Base-by-base conservation (phyloP, 2,329 filamentous ascomycete genomes). In the Phaeomoniella chlamydospora region DNA sequence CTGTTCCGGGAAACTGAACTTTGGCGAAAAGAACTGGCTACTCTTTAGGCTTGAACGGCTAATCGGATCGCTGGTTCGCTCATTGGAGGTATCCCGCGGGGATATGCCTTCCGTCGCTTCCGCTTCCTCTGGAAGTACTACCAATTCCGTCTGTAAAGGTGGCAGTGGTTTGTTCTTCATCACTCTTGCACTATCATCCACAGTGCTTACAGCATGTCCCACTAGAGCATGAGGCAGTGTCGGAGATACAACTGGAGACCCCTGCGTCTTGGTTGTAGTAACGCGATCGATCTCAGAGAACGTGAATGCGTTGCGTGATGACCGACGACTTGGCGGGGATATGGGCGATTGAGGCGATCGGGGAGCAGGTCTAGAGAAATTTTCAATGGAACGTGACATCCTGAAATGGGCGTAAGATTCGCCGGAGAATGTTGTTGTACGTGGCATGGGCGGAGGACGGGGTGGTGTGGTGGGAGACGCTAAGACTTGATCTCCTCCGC, bases 321-420 rank as follows among this genome's bases (percentile, higher is more conserved):
- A 36, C n/a, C 18, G 17, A 4, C 34, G 34, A 29, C 14, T 54
- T 5, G 56, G 56, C 15, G 59, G 56, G 12, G 56, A 52, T 30
- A 54, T 48, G 22, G 50, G 55, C 18, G 56, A 51, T 17, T 54
- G 54, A 18, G 58, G 54, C 40, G 55, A 49, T 41, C 55, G 59
- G 3, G 64, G 51, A 15, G 59, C 62, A 3, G 67, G 66, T n/a
- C 65, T 63, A 16, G 68, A 72, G 46, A 72, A 72, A 45, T 69
- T 72, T 39, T 72, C 68, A 15, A 65, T 55, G 10, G 51, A 54
- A 30, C 57, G 58, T 33, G 61, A 60, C 35, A 53, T 45, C 26
- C 51, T 41, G 29, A 43, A 37, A 15, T 41, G 38, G 13, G 14
- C 32, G 13, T n/a, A 6, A n/a, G n/a, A 26, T 26, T 17, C 32